Conservation (phyloP, 306 rosid species). For the Boehmeria nivea region DNA sequence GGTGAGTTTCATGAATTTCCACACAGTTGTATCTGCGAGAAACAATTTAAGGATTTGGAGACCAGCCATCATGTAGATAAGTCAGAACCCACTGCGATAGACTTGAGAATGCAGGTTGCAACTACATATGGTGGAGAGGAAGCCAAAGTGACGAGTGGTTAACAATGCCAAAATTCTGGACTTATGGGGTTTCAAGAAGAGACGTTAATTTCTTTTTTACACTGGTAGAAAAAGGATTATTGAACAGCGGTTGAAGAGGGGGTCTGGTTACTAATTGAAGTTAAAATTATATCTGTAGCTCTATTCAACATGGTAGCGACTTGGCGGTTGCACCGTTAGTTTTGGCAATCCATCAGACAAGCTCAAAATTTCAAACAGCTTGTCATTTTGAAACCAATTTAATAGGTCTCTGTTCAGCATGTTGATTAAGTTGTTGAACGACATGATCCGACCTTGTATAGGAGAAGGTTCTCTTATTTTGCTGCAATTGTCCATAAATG, state of each 20-base stretch:
- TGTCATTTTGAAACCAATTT: conserved; percentile 4
- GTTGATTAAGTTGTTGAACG: conserved; percentile 18
- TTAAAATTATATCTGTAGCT: background rate
- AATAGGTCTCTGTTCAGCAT: conserved; percentile 5
- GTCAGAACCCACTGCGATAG: conserved; percentile 22
- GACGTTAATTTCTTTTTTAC: conserved; percentile 11
- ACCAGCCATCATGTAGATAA: conserved; percentile 23
- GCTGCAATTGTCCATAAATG: conserved; percentile 58
- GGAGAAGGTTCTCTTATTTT: conserved; percentile 25
- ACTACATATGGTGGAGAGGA: conserved; percentile 14
- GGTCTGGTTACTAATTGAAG: background rate
- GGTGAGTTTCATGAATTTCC: conserved; percentile 94
- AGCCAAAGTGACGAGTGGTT: conserved; percentile 22
- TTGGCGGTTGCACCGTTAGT: conserved; percentile 2
- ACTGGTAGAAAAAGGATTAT: conserved; percentile 24
- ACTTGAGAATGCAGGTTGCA: conserved; percentile 21
- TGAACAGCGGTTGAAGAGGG: too few species aligned
- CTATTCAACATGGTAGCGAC: background rate
- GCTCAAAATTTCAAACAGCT: conserved; percentile 9
- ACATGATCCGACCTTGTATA: conserved; percentile 36
- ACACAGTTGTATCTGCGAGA: conserved; percentile 65
- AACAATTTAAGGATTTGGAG: conserved; percentile 40
- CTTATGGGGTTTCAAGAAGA: conserved; percentile 9
- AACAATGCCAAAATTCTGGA: conserved; percentile 13
- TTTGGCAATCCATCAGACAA: conserved; percentile 21